These are phyloP conservation scores for Aristolochia fimbriata DNA, from an alignment of 164 flowering plant genomes.

Conservation along the genomic window DNA sequence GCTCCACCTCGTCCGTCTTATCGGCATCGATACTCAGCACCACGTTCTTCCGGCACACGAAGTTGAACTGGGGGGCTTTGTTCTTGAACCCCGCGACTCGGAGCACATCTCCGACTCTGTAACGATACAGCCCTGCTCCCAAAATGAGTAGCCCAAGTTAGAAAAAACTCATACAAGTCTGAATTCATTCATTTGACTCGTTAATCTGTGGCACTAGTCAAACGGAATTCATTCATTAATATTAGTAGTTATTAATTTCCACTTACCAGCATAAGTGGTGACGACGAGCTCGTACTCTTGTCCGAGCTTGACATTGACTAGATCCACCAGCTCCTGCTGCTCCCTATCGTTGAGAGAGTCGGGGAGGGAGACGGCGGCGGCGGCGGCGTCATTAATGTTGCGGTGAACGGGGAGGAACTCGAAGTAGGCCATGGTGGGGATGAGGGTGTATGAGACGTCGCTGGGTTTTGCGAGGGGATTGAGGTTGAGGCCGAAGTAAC, in stretches of 20 bases:
- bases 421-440: conserved; percentile 88
- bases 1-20: conserved; percentile 95
- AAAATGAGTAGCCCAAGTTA: no score
- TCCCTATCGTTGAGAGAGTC: conserved; percentile 61
- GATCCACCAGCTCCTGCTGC: conserved; percentile 62
- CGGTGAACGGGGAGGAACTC: conserved; percentile 80
- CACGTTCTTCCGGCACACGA: conserved; percentile 86
- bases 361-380: conserved; percentile 29
- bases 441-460: conserved; percentile 82
- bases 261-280: conserved; percentile 88
- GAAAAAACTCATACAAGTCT: no score
- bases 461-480: conserved; percentile 77
- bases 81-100: conserved; percentile 93
- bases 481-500: conserved; percentile 85
- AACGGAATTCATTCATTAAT: no score
- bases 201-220: no score
- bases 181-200: no score
- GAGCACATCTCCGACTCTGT: conserved; percentile 88
- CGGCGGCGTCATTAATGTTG: conserved; percentile 27
- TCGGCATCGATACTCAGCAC: conserved; percentile 87
- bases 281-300: conserved; percentile 93
- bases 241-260: no score
- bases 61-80: conserved; percentile 93
- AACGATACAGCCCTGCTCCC: conserved; percentile 61
- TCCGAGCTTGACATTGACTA: conserved; percentile 81